Conservation (phyloP, 106 monocot genomes). For the Dendrobium chrysotoxum region DNA sequence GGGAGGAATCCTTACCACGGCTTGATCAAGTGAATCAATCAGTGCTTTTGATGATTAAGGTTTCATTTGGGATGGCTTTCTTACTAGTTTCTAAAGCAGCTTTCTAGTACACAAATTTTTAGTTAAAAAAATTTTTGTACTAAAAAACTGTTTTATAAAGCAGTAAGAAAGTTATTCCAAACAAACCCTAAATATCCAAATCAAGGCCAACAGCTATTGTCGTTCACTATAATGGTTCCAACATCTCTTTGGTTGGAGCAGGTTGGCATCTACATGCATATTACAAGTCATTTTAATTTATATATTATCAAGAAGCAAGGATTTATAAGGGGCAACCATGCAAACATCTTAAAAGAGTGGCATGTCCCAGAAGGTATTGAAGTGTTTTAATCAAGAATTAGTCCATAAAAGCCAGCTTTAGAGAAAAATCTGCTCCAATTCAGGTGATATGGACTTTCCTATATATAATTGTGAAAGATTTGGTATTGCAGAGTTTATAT, state of each 20-base stretch:
- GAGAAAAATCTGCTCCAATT: neutral
- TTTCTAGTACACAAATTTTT: too few relatives aligned
- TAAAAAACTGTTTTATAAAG: too few relatives aligned
- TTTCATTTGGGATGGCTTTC: too few relatives aligned
- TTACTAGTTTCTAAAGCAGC: too few relatives aligned
- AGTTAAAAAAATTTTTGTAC: too few relatives aligned
- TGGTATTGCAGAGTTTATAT: too few relatives aligned
- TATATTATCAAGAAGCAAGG: neutral
- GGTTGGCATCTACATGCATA: constrained; percentile 76
- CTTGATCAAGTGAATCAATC: constrained; percentile 91
- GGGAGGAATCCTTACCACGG: constrained; percentile 49
- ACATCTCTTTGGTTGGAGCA: constrained; percentile 92
- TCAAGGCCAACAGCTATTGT: constrained; percentile 78
- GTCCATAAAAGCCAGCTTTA: neutral
- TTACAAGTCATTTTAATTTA: constrained; percentile 4
- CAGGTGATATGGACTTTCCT: neutral
- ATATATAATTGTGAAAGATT: neutral
- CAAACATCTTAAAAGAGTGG: neutral
- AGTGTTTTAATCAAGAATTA: neutral
- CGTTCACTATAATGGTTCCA: constrained; percentile 82
- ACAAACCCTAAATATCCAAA: constrained; percentile 85
- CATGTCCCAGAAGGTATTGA: neutral
- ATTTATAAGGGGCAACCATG: neutral
- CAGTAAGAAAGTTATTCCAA: too few relatives aligned
- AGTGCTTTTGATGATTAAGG: constrained; percentile 91